Evolutionary conservation across 352 stramenopile species (phyloP).

Genomic region (Phytopythium aichiense): DNA sequence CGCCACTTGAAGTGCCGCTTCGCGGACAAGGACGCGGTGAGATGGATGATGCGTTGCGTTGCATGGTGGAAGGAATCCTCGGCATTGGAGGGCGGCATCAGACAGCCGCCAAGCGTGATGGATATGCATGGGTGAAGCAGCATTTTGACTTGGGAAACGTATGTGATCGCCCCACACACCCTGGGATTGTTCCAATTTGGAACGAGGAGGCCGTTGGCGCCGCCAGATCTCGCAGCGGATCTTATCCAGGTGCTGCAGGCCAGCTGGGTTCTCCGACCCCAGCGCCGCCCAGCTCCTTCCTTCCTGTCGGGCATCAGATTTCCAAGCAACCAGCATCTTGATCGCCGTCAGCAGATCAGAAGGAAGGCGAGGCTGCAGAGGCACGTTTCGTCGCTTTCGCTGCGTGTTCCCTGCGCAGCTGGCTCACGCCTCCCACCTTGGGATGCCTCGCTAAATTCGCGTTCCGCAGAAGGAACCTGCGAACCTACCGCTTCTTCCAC

Average conservation of each 20-base stretch:
- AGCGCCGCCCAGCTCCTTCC: neutral
- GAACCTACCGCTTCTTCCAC: neutral
- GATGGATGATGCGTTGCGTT: neutral
- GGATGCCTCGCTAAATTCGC: neutral
- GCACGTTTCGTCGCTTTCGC: neutral
- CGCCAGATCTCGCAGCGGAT: neutral
- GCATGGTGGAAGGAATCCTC: neutral
- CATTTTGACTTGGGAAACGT: neutral
- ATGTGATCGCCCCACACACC: neutral
- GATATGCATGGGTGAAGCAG: neutral
- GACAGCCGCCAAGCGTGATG: neutral
- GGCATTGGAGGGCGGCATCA: too few species aligned
- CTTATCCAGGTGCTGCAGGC: neutral
- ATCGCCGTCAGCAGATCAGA: neutral
- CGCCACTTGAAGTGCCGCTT: constrained; percentile 3
- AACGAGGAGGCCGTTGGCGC: neutral
- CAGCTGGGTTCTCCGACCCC: neutral
- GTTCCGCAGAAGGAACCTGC: neutral
- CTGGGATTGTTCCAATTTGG: neutral
- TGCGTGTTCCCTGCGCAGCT: neutral
- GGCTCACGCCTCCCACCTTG: neutral
- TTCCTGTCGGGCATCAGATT: neutral
- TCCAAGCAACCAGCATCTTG: neutral
- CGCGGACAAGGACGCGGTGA: neutral
- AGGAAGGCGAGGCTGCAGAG: too few species aligned